phyloP scores from a whole-genome alignment of 371 early-diverging fungal species.

The Umbelopsis sp. region DNA sequence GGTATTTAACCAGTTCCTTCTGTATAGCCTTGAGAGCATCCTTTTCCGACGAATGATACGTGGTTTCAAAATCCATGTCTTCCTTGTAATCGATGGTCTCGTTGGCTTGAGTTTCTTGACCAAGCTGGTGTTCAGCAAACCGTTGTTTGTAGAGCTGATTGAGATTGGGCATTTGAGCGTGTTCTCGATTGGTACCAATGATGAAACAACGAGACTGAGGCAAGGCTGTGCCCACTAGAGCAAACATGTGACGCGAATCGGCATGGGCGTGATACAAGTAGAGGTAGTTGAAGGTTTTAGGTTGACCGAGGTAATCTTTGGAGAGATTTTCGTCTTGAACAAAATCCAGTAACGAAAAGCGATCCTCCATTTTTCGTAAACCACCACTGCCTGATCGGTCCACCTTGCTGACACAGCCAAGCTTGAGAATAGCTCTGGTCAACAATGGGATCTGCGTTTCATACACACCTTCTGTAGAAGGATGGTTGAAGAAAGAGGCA shows the following conservation, averaged over 20 bases:
- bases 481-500: conserved; percentile 81
- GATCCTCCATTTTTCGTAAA: conserved; percentile 37
- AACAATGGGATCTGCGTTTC: conserved; percentile 85
- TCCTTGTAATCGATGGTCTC: conserved; percentile 57
- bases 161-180: conserved; percentile 78
- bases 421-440: conserved; percentile 77
- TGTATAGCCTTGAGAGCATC: conserved; percentile 60
- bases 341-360: conserved; percentile 57
- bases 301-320: conserved; percentile 41
- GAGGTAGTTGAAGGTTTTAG: conserved; percentile 59
- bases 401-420: conserved; percentile 66
- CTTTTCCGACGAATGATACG: conserved; percentile 51
- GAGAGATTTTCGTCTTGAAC: conserved; percentile 35
- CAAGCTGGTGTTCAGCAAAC: conserved; percentile 23
- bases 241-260: conserved; percentile 77
- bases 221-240: conserved; percentile 65
- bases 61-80: conserved; percentile 51
- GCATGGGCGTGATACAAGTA: conserved; percentile 71
- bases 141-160: conserved; percentile 41
- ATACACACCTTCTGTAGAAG: conserved; percentile 91
- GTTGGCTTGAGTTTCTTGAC: conserved; percentile 29
- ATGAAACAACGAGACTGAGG: conserved; percentile 65
- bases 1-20: conserved; percentile 57
- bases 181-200: conserved; percentile 67
- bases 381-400: conserved; percentile 33